Conservation (phyloP, 108 stramenopile species). For the Bacterosira constricta region DNA sequence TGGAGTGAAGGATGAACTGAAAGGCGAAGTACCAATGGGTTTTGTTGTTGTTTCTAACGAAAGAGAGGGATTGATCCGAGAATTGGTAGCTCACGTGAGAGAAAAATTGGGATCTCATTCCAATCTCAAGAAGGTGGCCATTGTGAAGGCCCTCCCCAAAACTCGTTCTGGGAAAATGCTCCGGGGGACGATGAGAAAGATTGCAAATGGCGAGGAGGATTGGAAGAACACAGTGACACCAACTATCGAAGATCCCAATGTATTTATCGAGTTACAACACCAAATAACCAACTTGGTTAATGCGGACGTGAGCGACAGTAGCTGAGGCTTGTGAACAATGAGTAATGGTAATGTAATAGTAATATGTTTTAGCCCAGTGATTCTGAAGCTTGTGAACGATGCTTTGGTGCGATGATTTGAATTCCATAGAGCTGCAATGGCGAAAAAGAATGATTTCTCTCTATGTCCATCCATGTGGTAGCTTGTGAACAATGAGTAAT, state of each 20-base stretch:
- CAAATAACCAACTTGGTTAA: too few relatives aligned
- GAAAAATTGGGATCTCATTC: slow-evolving; percentile 72
- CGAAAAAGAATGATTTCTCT: slow-evolving; percentile 58
- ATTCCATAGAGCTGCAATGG: slow-evolving; percentile 31
- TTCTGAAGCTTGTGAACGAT: slow-evolving; percentile 20
- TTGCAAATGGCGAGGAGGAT: slow-evolving; percentile 65
- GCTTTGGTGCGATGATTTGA: slow-evolving; percentile 33
- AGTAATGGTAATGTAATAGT: not conserved
- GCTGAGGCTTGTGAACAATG: not conserved
- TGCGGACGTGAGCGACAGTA: slow-evolving; percentile 7
- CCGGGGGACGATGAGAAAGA: slow-evolving; percentile 65
- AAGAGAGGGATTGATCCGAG: slow-evolving; percentile 42
- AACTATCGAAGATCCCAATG: slow-evolving; percentile 75
- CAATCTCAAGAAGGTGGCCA: slow-evolving; percentile 56
- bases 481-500: too few relatives aligned
- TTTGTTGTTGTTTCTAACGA: slow-evolving; percentile 58
- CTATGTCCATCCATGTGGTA: slow-evolving; percentile 80
- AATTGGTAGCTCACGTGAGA: slow-evolving; percentile 61
- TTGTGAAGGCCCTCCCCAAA: slow-evolving; percentile 73
- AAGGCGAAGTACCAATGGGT: slow-evolving; percentile 73
- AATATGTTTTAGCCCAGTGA: not conserved
- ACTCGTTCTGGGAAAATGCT: slow-evolving; percentile 80
- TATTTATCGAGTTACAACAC: slow-evolving; percentile 53
- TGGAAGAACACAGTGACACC: slow-evolving; percentile 68
- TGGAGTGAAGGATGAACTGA: slow-evolving; percentile 63